phyloP scores from a whole-genome alignment of 2,329 filamentous ascomycete species.

The Ilyonectria destructans region DNA sequence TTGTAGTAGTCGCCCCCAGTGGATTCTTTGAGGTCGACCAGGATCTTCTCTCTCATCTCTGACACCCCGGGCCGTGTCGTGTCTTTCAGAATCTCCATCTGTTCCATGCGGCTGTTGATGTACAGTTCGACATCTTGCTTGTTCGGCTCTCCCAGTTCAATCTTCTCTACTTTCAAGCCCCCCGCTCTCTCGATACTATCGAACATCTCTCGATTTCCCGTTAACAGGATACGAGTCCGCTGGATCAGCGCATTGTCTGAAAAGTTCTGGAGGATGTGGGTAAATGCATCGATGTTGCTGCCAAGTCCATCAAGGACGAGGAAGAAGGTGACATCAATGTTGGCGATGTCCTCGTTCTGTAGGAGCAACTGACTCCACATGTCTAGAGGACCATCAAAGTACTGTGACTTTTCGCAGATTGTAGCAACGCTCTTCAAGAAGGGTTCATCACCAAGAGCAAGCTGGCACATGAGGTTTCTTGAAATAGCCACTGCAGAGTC shows the following conservation, averaged over 20 bases:
- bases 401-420: conserved; percentile 44
- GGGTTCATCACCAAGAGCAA: conserved; percentile 51
- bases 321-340: conserved; percentile 52
- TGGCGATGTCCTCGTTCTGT: conserved; percentile 51
- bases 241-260: conserved; percentile 35
- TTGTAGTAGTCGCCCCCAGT: conserved; percentile 33
- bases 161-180: conserved; percentile 36
- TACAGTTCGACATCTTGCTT: conserved; percentile 51
- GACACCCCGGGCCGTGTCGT: conserved; percentile 45
- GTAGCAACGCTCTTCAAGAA: conserved; percentile 53
- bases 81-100: conserved; percentile 52
- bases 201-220: conserved; percentile 41
- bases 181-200: conserved; percentile 37
- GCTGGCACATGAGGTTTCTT: conserved; percentile 49
- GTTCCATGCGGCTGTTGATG: conserved; percentile 51
- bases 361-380: conserved; percentile 53
- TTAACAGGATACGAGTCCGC: conserved; percentile 50
- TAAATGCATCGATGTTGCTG: conserved; percentile 36
- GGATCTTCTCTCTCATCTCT: conserved; percentile 53
- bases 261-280: conserved; percentile 47
- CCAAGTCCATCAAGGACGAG: conserved; percentile 53
- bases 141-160: conserved; percentile 49
- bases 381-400: conserved; percentile 50
- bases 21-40: conserved; percentile 19
- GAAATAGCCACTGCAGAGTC: conserved; percentile 3